phyloP scores from a whole-genome alignment of 306 rosid genomes.

The Styphnolobium japonicum region DNA sequence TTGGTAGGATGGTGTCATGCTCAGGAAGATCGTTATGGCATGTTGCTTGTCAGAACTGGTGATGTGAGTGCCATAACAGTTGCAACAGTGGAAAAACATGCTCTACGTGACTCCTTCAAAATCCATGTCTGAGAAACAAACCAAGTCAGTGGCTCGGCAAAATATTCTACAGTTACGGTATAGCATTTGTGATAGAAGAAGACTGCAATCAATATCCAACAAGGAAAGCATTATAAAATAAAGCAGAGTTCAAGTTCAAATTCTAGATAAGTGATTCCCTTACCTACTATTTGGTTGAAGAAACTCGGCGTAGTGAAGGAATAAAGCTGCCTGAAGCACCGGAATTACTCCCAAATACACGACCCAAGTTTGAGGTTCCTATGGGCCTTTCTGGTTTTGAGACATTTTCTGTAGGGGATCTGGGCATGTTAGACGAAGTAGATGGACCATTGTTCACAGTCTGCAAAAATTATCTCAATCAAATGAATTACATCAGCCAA shows the following conservation, averaged over 20 bases:
- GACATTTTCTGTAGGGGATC: conserved; percentile 19
- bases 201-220: neutral
- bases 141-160: neutral
- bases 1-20: neutral
- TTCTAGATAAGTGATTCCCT: neutral
- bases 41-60: neutral
- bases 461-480: conserved; percentile 34
- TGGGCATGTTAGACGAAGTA: conserved; percentile 13
- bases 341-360: conserved; percentile 4
- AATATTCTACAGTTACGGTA: neutral
- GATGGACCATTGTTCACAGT: conserved; percentile 35
- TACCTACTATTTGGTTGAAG: conserved; percentile 39
- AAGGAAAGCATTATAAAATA: neutral
- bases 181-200: neutral
- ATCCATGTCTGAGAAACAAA: neutral
- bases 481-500: neutral
- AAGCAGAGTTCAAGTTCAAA: neutral
- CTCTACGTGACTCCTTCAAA: neutral
- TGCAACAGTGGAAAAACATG: neutral
- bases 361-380: conserved; percentile 20
- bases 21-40: neutral
- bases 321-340: conserved; percentile 24
- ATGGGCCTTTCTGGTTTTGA: conserved; percentile 6
- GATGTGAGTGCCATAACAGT: neutral
- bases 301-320: conserved; percentile 46